Percentiles rank a stretch among this genome's conserved stretches.
Conservation (phyloP, 2,329 filamentous ascomycete genomes). For the Colletotrichum tropicale region DNA sequence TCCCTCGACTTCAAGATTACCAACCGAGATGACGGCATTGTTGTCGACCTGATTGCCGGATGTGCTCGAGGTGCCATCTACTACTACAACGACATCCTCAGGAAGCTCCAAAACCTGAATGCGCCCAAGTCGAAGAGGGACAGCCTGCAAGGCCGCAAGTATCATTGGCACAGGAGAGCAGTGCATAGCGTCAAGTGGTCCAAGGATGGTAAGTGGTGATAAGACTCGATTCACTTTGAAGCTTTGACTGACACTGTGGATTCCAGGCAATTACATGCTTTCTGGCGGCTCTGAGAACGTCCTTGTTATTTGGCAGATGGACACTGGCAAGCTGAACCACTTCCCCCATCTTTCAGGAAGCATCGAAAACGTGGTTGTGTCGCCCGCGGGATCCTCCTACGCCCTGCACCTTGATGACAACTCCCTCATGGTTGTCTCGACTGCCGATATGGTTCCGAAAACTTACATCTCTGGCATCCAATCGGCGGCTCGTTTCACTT, state of each 20-base stretch:
- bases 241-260: conserved; percentile 31
- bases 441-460: conserved; percentile 84
- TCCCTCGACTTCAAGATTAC: conserved; percentile 66
- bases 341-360: conserved; percentile 89
- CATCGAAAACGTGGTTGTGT: conserved; percentile 85
- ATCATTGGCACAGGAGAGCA: conserved; percentile 90
- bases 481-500: conserved; percentile 55
- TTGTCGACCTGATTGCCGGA: conserved; percentile 80
- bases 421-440: conserved; percentile 88
- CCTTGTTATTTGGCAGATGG: conserved; percentile 90
- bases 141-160: conserved; percentile 64
- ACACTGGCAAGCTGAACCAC: conserved; percentile 81
- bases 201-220: conserved; percentile 71
- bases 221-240: neutral
- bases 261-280: conserved; percentile 84
- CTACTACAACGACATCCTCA: conserved; percentile 78
- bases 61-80: conserved; percentile 78
- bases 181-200: conserved; percentile 93
- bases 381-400: conserved; percentile 79
- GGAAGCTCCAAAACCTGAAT: conserved; percentile 53
- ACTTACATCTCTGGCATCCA: conserved; percentile 87
- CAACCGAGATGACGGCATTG: conserved; percentile 25
- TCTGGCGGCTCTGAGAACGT: conserved; percentile 92
- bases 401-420: conserved; percentile 89
- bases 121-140: conserved; percentile 45